Evolutionary conservation across 108 stramenopile genomes (phyloP).

Genomic region (Pseudonitzschia multiseries): DNA sequence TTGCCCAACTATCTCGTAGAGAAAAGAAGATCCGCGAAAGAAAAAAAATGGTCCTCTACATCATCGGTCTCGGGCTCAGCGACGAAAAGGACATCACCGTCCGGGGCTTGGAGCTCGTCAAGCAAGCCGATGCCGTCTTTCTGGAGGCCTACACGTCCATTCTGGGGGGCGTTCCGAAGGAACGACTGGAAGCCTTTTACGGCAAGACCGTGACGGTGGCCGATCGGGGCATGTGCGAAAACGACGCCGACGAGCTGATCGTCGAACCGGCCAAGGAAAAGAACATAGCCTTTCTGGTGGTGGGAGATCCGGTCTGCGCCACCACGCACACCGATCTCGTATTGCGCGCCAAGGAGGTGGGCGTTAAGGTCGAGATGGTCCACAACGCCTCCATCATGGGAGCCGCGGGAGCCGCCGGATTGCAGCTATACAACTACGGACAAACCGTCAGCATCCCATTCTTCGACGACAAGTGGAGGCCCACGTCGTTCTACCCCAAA

Average conservation of each 20-base stretch:
- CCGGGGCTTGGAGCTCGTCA: conserved; percentile 94
- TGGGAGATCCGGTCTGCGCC: conserved; percentile 98
- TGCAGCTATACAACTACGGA: conserved; percentile 98
- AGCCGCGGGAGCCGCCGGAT: conserved; percentile 94
- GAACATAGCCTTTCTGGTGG: conserved; percentile 94
- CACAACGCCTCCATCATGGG: conserved; percentile 99
- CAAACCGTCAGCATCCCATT: conserved; percentile 97
- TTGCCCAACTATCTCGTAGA: no score
- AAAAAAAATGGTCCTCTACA: conserved; percentile 89
- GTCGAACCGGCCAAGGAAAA: conserved; percentile 72
- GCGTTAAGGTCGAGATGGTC: conserved; percentile 88
- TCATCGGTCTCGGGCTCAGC: conserved; percentile 96
- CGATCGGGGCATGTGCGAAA: conserved; percentile 94
- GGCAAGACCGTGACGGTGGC: conserved; percentile 86
- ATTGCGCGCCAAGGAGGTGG: conserved; percentile 77
- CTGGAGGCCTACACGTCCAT: conserved; percentile 98
- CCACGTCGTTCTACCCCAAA: conserved; percentile 94
- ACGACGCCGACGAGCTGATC: conserved; percentile 90
- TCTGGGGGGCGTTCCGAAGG: conserved; percentile 81
- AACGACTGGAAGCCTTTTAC: conserved; percentile 87
- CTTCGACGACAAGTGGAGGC: conserved; percentile 95
- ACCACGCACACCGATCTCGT: conserved; percentile 98
- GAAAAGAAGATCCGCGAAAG: no score
- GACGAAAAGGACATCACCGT: conserved; percentile 99
- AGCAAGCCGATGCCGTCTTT: conserved; percentile 78